phyloP scores from a whole-genome alignment of 148 eudicot species.

The Rhododendron mucronatum region DNA sequence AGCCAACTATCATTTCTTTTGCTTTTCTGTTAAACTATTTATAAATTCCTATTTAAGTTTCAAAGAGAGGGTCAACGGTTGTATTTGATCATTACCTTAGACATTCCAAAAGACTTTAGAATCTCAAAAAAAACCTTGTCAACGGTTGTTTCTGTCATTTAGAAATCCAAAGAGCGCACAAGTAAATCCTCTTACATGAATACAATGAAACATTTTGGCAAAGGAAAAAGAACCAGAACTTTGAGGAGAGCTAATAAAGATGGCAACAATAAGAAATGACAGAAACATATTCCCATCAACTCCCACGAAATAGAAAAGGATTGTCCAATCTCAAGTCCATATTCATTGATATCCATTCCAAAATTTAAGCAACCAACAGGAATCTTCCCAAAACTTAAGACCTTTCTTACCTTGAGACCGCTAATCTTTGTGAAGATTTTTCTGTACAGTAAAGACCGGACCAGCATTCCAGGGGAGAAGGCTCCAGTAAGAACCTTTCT shows the following conservation, averaged over 20 bases:
- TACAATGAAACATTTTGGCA: not conserved
- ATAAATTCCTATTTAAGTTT: no score
- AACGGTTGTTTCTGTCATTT: no score
- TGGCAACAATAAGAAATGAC: not conserved
- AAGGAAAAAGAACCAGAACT: not conserved
- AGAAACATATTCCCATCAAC: not conserved
- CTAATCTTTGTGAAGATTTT: not conserved
- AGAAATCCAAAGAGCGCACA: no score
- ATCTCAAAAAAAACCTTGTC: no score
- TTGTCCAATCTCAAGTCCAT: not conserved
- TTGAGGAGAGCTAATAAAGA: not conserved
- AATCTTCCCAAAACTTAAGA: not conserved
- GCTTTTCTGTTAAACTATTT: no score
- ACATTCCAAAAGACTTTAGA: no score
- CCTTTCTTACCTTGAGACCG: not conserved
- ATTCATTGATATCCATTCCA: not conserved
- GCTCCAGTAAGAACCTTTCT: slow-evolving; percentile 60
- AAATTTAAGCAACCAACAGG: not conserved
- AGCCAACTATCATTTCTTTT: no score
- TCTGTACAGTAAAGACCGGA: slow-evolving; percentile 43
- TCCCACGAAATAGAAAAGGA: not conserved
- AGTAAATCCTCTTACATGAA: not conserved
- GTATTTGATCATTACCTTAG: no score
- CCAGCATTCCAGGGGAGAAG: slow-evolving; percentile 48
- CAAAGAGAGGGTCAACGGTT: no score